Conservation (phyloP, 768 basidiomycete genomes). For the Termitomyces heimii region DNA sequence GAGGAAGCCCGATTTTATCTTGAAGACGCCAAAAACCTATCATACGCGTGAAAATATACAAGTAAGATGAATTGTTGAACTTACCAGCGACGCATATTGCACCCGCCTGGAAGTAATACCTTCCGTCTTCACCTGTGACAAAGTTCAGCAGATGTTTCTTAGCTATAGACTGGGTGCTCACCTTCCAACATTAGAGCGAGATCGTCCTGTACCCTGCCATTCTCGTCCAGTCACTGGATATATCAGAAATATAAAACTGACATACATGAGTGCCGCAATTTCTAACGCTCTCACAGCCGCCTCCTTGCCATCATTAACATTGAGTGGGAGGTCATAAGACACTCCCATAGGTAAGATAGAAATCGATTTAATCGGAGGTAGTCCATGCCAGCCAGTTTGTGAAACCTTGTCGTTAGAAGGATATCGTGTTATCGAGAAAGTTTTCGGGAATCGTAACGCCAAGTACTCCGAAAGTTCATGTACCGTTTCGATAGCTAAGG, state of each 20-base stretch:
- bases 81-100: constrained; percentile 59
- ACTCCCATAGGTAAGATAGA: constrained; percentile 42
- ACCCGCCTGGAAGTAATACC: constrained; percentile 72
- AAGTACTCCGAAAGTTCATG: constrained; percentile 68
- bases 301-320: constrained; percentile 23
- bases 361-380: constrained; percentile 44
- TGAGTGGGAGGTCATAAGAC: constrained; percentile 45
- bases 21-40: constrained; percentile 71
- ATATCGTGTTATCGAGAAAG: constrained; percentile 47
- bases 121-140: constrained; percentile 51
- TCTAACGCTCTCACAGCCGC: constrained; percentile 50
- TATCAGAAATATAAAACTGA: constrained; percentile 6
- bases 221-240: neutral
- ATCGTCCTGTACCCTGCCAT: constrained; percentile 47
- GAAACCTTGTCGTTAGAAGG: constrained; percentile 11
- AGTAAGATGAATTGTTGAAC: constrained; percentile 6
- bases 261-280: constrained; percentile 58
- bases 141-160: neutral
- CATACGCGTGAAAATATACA: neutral
- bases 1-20: constrained; percentile 68
- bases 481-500: constrained; percentile 55
- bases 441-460: constrained; percentile 51
- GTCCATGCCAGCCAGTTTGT: constrained; percentile 37
- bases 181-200: constrained; percentile 59
- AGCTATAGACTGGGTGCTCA: constrained; percentile 13